Base-by-base conservation (phyloP, 768 basidiomycete genomes). In the Boletus huronensis region DNA sequence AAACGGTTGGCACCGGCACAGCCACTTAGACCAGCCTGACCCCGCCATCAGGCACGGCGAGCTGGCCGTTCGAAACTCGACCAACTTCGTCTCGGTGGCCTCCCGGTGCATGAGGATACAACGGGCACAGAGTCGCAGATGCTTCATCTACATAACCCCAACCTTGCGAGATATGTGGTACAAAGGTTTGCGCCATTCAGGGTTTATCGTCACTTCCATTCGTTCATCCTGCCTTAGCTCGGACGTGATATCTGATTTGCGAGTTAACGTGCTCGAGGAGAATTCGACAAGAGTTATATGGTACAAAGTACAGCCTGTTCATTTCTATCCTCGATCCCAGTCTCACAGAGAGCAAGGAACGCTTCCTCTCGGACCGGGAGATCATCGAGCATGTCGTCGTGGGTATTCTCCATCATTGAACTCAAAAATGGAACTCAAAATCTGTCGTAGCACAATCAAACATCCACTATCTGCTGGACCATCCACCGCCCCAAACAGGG, bases 401-500 rank as follows among this genome's bases (percentile, higher is more conserved):
- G 66, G 56, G 85, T 77, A 36, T 28, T 28, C 17, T 19, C 13
- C 25, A 9, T n/a, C 21, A 31, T 39, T 19, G 14, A 25, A 6
- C 13, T 16, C 32, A 31, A 39, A 47, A 25, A 39, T 3, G 21
- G 32, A 51, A 21, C 40, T 50, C 41, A 48, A 54, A 39, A 1
- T 17, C 19, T 11, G 19, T 31, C 32, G 4, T 55, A 87, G 87
- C 86, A 91, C 53, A 87, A 86, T 38, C 77, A 81, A n/a, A 83
- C 80, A 5, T 82, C 79, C 23, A 78, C 79, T 0, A 67, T 89
- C 2, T 77, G 80, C 52, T 93, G 90, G 90, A 81, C 81, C 10
- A 82, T 91, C 26, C 90, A 91, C 66, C 81, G 84, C 6, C 90
- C 90, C 1, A 82, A 83, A 53, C 82, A 86, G 28, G 90, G 90